Base-by-base conservation (phyloP, 257 asterid species). In the Forsythia suspensa region DNA sequence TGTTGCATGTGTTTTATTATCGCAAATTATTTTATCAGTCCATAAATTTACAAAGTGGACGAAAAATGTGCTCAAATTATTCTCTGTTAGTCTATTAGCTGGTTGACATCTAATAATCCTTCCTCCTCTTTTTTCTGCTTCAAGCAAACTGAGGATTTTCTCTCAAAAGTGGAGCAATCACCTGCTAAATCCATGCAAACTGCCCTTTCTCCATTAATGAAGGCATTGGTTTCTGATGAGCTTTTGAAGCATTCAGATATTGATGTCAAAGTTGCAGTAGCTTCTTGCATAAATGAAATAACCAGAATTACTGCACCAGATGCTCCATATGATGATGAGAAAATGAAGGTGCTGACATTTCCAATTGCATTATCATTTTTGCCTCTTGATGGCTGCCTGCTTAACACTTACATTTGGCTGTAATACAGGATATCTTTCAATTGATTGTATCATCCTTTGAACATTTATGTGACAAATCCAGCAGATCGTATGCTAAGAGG, bases 231-330 rank as follows among this genome's bases (percentile, higher is more conserved):
- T 4, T 75, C 80, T 6, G 95, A 88, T 73, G 89, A 82, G 79
- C 91, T 96, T 73, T 73, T 92, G 81, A 88, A 85, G 89, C 97
- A 94, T 91, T 78, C 92, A n/a, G 89, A 94, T 85, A 82, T 72
- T 76, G 97, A 94, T 68, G 97, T 96, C 73, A 96, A 86, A 89
- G 97, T 87, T 73, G 97, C 94, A 44, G 95, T 96, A 79, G 97
- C 98, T 78, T 90, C 98, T 79, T 96, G 99, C 87, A 87, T 96
- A 76, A 92, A 98, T 81, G 99, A 96, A 87, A 89, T 96, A 79
- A 94, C 97, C 59, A 90, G 99, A 86, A 96, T 96, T 74, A 96
- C 99, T 55, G 98, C 99, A 34, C 99, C 99, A 12, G 97, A 94
- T 36, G 97, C 98, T 74, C 98, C 99, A 66, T 96, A 92, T 79